These are phyloP conservation scores for Penicillium odoratum DNA, from an alignment of 495 filamentous ascomycete species.

Conservation along the genomic window DNA sequence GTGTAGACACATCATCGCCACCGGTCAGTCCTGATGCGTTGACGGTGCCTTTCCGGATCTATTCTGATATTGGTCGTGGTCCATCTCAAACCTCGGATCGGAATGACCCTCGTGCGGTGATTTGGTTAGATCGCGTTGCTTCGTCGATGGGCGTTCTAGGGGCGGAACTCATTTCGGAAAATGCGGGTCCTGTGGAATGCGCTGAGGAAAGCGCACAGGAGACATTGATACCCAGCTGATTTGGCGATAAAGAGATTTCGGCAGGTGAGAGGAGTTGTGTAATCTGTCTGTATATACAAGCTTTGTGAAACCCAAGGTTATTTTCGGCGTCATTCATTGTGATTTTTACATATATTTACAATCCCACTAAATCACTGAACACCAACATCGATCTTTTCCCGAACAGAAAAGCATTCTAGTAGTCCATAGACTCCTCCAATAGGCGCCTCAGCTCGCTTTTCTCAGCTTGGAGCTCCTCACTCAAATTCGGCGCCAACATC, in stretches of 20 bases:
- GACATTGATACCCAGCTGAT: neutral
- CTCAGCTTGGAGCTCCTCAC: constrained; percentile 60
- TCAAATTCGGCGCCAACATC: constrained; percentile 84
- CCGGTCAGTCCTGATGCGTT: constrained; percentile 2
- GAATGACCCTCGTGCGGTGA: constrained; percentile 25
- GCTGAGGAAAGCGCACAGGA: constrained; percentile 1
- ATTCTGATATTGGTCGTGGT: constrained; percentile 30
- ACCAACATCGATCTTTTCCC: neutral
- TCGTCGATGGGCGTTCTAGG: constrained; percentile 41
- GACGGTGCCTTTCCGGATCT: constrained; percentile 28
- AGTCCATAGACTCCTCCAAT: constrained; percentile 67
- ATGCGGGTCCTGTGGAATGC: neutral
- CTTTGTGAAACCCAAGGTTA: neutral
- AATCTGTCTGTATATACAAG: neutral
- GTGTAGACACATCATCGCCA: constrained; percentile 9
- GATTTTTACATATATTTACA: neutral
- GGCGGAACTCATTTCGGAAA: constrained; percentile 12
- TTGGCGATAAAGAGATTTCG: neutral
- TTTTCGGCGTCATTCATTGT: neutral
- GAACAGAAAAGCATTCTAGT: constrained; percentile 26
- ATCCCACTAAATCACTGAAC: neutral
- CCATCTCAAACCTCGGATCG: constrained; percentile 24
- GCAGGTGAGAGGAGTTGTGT: no score
- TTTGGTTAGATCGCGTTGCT: constrained; percentile 40
- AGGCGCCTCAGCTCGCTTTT: constrained; percentile 64